Percentiles rank a stretch among this genome's conserved stretches.
Evolutionary conservation across 768 basidiomycete genomes (phyloP).

Genomic region (Fistulinella prunicolor): DNA sequence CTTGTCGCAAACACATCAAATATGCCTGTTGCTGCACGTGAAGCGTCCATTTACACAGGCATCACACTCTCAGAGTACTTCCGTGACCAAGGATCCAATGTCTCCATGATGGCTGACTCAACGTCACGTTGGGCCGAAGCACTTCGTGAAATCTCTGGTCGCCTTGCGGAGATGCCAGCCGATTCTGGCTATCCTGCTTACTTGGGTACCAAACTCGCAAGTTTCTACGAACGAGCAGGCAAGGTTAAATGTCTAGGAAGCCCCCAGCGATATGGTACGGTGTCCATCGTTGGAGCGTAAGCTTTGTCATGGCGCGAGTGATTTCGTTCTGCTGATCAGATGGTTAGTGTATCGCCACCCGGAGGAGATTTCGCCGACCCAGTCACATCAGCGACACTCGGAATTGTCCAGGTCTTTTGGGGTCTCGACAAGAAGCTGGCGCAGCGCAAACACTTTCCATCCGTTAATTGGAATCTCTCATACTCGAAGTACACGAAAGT

Average conservation of each 20-base stretch:
- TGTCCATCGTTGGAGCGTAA: conserved; percentile 98
- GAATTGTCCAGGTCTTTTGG: conserved; percentile 99
- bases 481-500: conserved; percentile 98
- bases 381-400: conserved; percentile 93
- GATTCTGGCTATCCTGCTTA: conserved; percentile 99
- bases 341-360: conserved; percentile 86
- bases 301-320: conserved; percentile 33
- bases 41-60: conserved; percentile 99
- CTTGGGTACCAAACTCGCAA: conserved; percentile 89
- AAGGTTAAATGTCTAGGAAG: conserved; percentile 92
- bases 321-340: conserved; percentile 10
- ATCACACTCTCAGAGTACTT: conserved; percentile 99
- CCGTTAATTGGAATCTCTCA: conserved; percentile 99
- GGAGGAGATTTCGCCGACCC: conserved; percentile 99
- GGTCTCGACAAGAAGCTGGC: conserved; percentile 99
- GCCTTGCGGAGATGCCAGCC: conserved; percentile 99
- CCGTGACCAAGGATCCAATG: conserved; percentile 97
- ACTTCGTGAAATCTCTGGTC: conserved; percentile 97
- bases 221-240: conserved; percentile 98
- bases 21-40: conserved; percentile 99
- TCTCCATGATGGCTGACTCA: conserved; percentile 99
- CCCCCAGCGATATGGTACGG: conserved; percentile 84
- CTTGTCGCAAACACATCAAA: conserved; percentile 99
- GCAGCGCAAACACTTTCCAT: conserved; percentile 98
- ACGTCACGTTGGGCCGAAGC: conserved; percentile 99